Base-by-base conservation (phyloP, 108 stramenopile species). In the Poteriospumella lacustris region DNA sequence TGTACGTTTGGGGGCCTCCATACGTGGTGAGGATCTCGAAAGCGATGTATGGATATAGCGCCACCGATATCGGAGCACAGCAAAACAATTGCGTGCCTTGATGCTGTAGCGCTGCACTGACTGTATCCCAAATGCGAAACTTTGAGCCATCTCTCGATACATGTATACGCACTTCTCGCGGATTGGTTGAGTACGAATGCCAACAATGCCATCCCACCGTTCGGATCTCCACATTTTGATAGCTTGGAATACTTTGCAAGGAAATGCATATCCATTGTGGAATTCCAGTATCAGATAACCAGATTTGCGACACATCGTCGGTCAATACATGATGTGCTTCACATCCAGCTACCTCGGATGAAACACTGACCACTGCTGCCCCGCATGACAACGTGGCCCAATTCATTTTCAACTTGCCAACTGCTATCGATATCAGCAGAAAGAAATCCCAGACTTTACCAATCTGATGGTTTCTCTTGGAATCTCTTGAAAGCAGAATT, bases 181-280 rank as follows among this genome's bases (percentile, higher is more conserved):
- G 70, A 56, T 73, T 73, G 31, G 70, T 73, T 12, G 12, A 42
- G 36, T 73, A 73, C 5, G 70, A n/a, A 73, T 73, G 70, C 70
- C 70, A 73, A 24, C 70, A 73, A 24, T 38, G 12, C 70, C 70
- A 73, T 42, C 70, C 70, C 5, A 73, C 24, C 28, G 12, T 42
- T 56, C 70, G 12, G 42, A 73, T 73, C 31, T 39, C 70, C 5
- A 73, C 70, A 9, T 5, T 28, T 19, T 26, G 31, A 34, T 33
- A 5, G 15, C 5, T 24, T 12, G 60, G n/a, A n/a, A n/a, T 64
- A 31, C 9, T 33, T 24, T 5, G 28, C 43, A 73, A 33, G 31
- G 36, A 39, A 29, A 73, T 52, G 36, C 12, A 73, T 19, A 73
- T 3, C 70, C 70, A 73, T 24, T 73, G 70, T 5, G 70, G 70